Evolutionary conservation across 2,329 filamentous ascomycete genomes (phyloP).

Genomic region (Pyricularia sp.): DNA sequence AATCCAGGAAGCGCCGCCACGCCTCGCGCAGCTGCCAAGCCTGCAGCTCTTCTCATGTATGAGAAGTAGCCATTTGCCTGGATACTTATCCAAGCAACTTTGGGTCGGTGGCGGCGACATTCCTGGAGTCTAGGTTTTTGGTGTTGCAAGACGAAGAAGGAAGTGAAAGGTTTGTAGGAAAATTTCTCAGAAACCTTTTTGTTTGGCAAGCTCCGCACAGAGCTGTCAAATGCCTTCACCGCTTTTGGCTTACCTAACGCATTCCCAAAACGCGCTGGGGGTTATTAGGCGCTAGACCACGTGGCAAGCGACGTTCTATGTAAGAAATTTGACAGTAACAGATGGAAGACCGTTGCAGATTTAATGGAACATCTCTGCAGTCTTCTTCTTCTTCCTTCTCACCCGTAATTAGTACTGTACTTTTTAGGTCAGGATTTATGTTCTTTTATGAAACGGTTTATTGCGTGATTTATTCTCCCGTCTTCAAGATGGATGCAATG

Average conservation of each 20-base stretch:
- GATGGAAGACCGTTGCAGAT: too few species aligned
- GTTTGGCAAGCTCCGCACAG: background rate
- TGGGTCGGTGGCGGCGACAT: background rate
- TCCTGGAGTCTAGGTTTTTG: background rate
- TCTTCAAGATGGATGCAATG: background rate
- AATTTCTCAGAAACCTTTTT: background rate
- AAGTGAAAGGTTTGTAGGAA: background rate
- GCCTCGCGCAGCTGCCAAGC: background rate
- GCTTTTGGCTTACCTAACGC: constrained; percentile 5
- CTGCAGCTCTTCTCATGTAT: background rate
- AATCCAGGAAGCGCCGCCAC: background rate
- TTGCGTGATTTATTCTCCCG: background rate
- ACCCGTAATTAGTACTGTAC: background rate
- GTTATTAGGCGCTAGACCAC: background rate
- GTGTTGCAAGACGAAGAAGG: background rate
- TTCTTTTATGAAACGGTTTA: background rate
- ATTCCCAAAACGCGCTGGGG: background rate
- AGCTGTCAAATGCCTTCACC: background rate
- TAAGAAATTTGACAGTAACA: too few species aligned
- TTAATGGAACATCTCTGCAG: background rate
- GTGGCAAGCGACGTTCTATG: background rate
- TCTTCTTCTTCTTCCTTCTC: background rate
- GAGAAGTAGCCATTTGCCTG: background rate
- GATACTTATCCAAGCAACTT: background rate
- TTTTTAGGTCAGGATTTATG: background rate